phyloP scores from a whole-genome alignment of 768 basidiomycete species.

The Termitomyces sp. region DNA sequence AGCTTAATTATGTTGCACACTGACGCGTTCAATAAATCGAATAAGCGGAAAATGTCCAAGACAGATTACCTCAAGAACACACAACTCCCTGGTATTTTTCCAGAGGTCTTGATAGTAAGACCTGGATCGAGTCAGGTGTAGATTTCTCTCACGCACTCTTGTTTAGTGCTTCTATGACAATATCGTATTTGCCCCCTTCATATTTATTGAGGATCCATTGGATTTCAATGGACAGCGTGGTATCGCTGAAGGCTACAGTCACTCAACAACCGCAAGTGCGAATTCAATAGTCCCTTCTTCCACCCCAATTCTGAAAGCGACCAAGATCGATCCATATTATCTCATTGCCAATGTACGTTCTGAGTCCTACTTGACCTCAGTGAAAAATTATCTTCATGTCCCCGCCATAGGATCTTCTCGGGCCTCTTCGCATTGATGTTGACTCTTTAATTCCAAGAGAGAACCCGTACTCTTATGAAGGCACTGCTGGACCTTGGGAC shows the following conservation, averaged over 20 bases:
- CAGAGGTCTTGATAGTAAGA: constrained; percentile 83
- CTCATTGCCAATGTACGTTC: constrained; percentile 70
- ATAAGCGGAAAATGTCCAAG: constrained; percentile 97
- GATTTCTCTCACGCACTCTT: constrained; percentile 1
- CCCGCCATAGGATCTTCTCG: constrained; percentile 48
- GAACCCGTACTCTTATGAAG: constrained; percentile 68
- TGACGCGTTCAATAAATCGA: constrained; percentile 96
- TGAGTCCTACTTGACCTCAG: not conserved
- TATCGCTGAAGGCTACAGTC: constrained; percentile 37
- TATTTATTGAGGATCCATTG: constrained; percentile 89
- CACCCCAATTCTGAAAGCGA: constrained; percentile 43
- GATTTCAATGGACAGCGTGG: constrained; percentile 62
- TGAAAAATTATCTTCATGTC: not conserved
- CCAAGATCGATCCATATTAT: constrained; percentile 88
- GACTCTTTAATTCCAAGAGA: constrained; percentile 51
- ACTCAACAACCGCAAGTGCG: not conserved
- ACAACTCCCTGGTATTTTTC: constrained; percentile 74
- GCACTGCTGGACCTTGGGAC: constrained; percentile 64
- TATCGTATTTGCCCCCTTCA: constrained; percentile 92
- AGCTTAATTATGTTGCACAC: constrained; percentile 99
- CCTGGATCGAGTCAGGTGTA: not conserved
- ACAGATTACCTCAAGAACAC: constrained; percentile 94
- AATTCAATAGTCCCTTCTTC: constrained; percentile 20
- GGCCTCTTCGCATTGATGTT: constrained; percentile 67
- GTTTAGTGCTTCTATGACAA: constrained; percentile 92